Evolutionary conservation across 1,139 yeast species (phyloP).

Genomic region (Lodderomyces elongisporus): DNA sequence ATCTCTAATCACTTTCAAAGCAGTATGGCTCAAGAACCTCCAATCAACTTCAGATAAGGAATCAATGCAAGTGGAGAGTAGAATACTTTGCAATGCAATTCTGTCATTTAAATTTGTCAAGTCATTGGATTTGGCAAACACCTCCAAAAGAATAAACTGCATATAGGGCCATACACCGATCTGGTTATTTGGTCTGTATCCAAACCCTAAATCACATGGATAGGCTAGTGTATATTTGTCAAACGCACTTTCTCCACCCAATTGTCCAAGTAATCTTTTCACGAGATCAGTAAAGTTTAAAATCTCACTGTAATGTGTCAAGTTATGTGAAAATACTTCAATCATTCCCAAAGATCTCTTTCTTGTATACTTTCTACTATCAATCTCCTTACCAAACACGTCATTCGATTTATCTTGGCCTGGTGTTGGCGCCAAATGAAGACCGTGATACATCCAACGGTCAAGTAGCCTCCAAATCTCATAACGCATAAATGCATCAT

Average conservation of each 20-base stretch:
- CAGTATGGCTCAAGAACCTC: constrained; percentile 45
- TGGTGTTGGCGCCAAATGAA: constrained; percentile 14
- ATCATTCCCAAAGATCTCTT: constrained; percentile 26
- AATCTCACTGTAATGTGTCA: constrained; percentile 49
- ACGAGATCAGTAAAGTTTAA: constrained; percentile 58
- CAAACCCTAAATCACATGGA: constrained; percentile 61
- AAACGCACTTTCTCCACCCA: constrained; percentile 24
- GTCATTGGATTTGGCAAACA: constrained; percentile 45
- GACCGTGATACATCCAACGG: constrained; percentile 58
- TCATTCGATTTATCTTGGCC: constrained; percentile 13
- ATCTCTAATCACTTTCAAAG: constrained; percentile 24
- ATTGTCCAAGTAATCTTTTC: constrained; percentile 26
- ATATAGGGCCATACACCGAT: constrained; percentile 78
- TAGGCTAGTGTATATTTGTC: constrained; percentile 44
- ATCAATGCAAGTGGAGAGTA: constrained; percentile 48
- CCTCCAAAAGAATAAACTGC: constrained; percentile 63
- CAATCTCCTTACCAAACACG: constrained; percentile 6
- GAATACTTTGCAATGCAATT: constrained; percentile 45
- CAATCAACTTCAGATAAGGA: constrained; percentile 64
- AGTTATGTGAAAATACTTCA: constrained; percentile 30
- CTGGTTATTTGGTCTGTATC: constrained; percentile 45
- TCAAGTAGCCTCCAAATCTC: constrained; percentile 71
- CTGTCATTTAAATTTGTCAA: constrained; percentile 32
- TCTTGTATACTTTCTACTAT: constrained; percentile 17
- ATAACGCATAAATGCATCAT: constrained; percentile 30